Percentiles rank a stretch among this genome's conserved stretches.
Evolutionary conservation across 2,329 filamentous ascomycete genomes (phyloP).

Genomic region (Alternaria sp.): DNA sequence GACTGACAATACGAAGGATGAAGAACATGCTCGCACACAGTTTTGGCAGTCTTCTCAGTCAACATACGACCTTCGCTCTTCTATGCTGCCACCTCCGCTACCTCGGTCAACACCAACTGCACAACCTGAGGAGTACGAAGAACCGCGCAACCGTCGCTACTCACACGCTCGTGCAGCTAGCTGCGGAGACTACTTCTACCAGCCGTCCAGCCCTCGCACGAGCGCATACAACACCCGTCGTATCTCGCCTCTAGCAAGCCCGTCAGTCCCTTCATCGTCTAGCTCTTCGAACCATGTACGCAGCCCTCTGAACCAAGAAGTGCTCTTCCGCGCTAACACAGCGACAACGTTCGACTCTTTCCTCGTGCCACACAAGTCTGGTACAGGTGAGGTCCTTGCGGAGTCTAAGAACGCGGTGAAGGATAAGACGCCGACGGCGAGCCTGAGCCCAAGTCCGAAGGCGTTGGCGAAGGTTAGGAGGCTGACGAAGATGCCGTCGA

Average conservation of each 20-base stretch:
- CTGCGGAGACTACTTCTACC: slow-evolving; percentile 15
- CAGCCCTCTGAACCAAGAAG: slow-evolving; percentile 18
- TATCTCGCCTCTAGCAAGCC: neutral
- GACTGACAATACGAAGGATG: neutral
- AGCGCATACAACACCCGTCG: neutral
- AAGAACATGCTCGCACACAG: slow-evolving; percentile 10
- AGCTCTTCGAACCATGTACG: slow-evolving; percentile 8
- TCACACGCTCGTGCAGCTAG: slow-evolving; percentile 8
- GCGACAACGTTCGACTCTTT: slow-evolving; percentile 35
- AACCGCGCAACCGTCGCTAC: neutral
- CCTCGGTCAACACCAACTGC: neutral
- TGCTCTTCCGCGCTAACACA: slow-evolving; percentile 12
- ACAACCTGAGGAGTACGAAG: neutral
- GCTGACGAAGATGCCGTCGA: slow-evolving; percentile 2
- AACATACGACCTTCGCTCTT: slow-evolving; percentile 8
- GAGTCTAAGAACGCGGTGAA: slow-evolving; percentile 17
- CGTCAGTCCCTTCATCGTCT: neutral
- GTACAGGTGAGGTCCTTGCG: slow-evolving; percentile 32
- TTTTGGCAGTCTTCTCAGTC: slow-evolving; percentile 5
- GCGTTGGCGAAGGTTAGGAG: neutral
- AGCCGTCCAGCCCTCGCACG: neutral
- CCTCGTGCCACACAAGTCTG: slow-evolving; percentile 30
- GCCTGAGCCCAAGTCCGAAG: neutral
- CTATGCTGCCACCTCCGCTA: neutral
- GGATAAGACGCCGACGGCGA: neutral